Evolutionary conservation across 805 yeast genomes (phyloP).

Genomic region (Lachancea meyersii): DNA sequence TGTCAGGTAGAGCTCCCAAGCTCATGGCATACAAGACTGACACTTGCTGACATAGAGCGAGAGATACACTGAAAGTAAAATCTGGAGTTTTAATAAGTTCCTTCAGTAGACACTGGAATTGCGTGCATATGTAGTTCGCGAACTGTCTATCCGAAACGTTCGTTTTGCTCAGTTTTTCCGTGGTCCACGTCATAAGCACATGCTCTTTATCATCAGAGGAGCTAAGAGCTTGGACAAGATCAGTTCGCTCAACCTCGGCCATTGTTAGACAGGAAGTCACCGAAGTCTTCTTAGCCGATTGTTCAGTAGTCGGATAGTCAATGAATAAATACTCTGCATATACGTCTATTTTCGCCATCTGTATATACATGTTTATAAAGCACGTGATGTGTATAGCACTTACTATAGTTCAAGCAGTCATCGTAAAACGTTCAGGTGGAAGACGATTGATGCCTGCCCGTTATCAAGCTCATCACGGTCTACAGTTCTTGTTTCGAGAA

Average conservation of each 20-base stretch:
- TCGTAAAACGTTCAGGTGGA: no score
- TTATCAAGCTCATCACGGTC: no score
- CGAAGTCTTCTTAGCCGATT: no score
- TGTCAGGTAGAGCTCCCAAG: neutral
- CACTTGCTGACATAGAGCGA: constrained; percentile 2
- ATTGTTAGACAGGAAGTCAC: no score
- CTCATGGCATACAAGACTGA: constrained; percentile 21
- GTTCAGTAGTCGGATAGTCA: no score
- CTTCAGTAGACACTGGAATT: neutral
- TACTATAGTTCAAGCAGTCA: no score
- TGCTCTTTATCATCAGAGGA: constrained; percentile 17
- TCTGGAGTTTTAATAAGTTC: neutral
- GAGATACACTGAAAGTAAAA: neutral
- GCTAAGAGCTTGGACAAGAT: neutral
- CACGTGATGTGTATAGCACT: no score
- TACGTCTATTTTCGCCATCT: no score
- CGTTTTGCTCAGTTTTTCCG: neutral
- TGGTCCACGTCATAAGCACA: constrained; percentile 15
- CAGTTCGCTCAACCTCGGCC: neutral
- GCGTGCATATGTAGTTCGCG: neutral
- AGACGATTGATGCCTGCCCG: no score
- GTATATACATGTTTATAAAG: no score
- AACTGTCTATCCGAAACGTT: neutral
- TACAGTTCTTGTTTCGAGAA: no score
- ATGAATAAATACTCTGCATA: no score